phyloP scores from a whole-genome alignment of 2,329 filamentous ascomycete species.

The Aspergillus fijiensis region DNA sequence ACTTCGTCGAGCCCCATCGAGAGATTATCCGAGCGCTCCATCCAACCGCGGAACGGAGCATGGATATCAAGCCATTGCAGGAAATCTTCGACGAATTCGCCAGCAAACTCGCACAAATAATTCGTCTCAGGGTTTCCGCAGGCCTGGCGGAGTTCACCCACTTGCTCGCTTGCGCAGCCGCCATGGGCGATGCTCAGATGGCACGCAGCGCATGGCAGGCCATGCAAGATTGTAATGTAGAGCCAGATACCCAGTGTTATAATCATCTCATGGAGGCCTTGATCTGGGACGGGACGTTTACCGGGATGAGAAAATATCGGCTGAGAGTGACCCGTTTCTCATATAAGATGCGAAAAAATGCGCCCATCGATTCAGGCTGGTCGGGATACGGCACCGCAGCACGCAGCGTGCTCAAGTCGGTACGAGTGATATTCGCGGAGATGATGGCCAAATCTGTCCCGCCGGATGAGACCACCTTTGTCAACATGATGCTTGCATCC shows the following conservation, averaged over 20 bases:
- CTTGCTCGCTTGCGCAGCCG: conserved; percentile 53
- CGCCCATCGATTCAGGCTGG: conserved; percentile 22
- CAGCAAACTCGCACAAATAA: conserved; percentile 37
- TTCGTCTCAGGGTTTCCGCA: conserved; percentile 37
- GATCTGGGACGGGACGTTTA: conserved; percentile 47
- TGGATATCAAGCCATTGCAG: conserved; percentile 42
- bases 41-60: conserved; percentile 44
- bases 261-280: conserved; percentile 55
- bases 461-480: conserved; percentile 55
- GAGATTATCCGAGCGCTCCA: conserved; percentile 53
- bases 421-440: conserved; percentile 45
- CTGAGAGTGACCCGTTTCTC: conserved; percentile 35
- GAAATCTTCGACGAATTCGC: conserved; percentile 43
- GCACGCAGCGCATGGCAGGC: conserved; percentile 50
- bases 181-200: conserved; percentile 46
- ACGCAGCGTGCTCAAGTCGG: conserved; percentile 35
- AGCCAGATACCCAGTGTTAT: conserved; percentile 53
- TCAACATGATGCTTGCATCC: conserved; percentile 53
- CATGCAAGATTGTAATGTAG: conserved; percentile 40
- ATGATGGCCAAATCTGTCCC: conserved; percentile 48
- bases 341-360: conserved; percentile 31
- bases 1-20: conserved; percentile 50
- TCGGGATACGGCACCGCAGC: conserved; percentile 31
- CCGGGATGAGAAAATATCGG: conserved; percentile 42
- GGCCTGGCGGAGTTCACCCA: conserved; percentile 52